Percentiles rank a stretch among this genome's conserved stretches.
Conservation (phyloP, 768 basidiomycete genomes). For the Leccinum arenicola region DNA sequence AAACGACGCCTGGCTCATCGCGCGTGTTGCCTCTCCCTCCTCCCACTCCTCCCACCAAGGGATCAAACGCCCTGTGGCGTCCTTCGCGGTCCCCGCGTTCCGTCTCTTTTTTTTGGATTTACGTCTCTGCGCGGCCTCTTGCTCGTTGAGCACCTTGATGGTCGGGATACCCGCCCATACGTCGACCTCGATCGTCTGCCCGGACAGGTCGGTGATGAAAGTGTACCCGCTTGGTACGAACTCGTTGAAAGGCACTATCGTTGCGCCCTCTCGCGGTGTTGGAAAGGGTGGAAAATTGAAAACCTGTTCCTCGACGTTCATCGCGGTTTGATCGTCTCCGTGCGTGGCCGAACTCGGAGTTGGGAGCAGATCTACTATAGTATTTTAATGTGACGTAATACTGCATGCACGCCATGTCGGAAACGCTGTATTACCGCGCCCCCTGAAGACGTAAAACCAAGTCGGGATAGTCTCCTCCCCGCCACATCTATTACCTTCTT, state of each 20-base stretch:
- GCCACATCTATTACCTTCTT: background rate
- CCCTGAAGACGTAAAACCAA: background rate
- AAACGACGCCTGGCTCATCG: conserved; percentile 14
- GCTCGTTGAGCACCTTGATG: conserved; percentile 25
- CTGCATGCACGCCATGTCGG: background rate
- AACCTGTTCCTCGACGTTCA: background rate
- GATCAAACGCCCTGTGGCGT: conserved; percentile 21
- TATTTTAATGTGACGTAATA: background rate
- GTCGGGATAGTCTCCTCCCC: background rate
- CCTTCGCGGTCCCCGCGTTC: conserved; percentile 21
- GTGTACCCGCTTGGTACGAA: conserved; percentile 33
- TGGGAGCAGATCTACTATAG: background rate
- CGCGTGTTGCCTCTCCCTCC: conserved; percentile 22
- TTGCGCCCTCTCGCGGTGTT: conserved; percentile 35
- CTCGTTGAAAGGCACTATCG: conserved; percentile 41
- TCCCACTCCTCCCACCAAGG: conserved; percentile 37
- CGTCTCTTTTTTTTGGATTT: conserved; percentile 13
- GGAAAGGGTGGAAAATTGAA: conserved; percentile 50
- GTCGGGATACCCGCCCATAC: conserved; percentile 22
- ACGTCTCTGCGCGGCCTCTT: conserved; percentile 17
- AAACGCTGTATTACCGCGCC: background rate
- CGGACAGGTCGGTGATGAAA: conserved; percentile 3
- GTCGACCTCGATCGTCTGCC: conserved; percentile 26
- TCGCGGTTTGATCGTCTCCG: background rate
- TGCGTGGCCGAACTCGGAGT: background rate